Base-by-base conservation (phyloP, 352 stramenopile genomes). In the Pythium oligandrum region DNA sequence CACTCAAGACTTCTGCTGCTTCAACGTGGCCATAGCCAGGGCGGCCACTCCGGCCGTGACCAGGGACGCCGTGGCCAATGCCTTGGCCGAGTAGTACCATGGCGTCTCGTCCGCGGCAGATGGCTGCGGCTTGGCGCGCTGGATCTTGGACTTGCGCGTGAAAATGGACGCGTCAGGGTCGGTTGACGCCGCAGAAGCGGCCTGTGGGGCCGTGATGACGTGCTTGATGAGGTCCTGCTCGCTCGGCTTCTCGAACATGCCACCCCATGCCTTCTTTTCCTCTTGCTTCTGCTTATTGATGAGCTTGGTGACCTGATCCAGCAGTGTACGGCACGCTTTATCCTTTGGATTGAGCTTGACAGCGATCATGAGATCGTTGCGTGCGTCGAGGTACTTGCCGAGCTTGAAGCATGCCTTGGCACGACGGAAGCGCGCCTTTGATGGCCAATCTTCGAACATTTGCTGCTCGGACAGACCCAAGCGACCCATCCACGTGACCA, bases 401-500 rank as follows among this genome's bases (percentile, higher is more conserved):
- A 86, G 68, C 61, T 90, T 91, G 39, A 86, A 59, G 47, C 66
- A 77, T 9, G 84, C 84, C 58, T 91, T 83, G 1, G 84, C 84
- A 39, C 84, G 84, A 45, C 84, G 84, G 63, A 94, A 94, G 8
- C 77, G 81, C 40, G 84, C 84, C 63, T 94, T 94, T 34, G 79
- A 85, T 35, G 84, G 84, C 84, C 84, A 94, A 42, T 94, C 84
- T 47, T 88, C 74, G 46, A 90, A 92, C 68, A 94, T 77, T 17
- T 87, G 68, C 59, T 90, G 73, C 46, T 94, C 76, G 1, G 75
- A 79, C 44, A 94, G 59, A 32, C 81, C 84, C 32, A 92, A 63
- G 4, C 81, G 76, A 6, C 79, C 84, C 84, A 94, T 94, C 84
- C 84, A 94, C 52, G 62, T 83, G 8, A 88, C 84, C 4, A 94